Conservation (phyloP, 768 basidiomycete species). For the Tricholoma flavovirens region DNA sequence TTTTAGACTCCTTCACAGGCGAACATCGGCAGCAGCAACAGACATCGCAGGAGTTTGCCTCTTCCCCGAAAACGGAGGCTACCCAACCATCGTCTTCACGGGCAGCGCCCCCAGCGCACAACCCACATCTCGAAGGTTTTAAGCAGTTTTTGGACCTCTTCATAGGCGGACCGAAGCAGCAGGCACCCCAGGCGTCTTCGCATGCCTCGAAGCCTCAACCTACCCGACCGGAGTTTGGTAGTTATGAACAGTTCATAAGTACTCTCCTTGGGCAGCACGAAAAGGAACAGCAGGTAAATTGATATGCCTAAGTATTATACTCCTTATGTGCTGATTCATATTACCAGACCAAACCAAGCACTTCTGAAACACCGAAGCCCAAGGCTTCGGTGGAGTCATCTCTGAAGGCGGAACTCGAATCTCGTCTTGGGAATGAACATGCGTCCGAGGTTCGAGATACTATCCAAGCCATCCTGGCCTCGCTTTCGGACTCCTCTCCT, state of each 20-base stretch:
- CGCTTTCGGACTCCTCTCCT: slow-evolving; percentile 20
- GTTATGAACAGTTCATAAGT: neutral
- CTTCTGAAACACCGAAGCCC: slow-evolving; percentile 4
- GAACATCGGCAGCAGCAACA: neutral
- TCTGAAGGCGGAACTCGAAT: slow-evolving; percentile 27
- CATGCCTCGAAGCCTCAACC: neutral
- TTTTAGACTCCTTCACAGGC: neutral
- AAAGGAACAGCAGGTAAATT: neutral
- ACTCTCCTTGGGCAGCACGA: neutral
- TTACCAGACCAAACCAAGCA: neutral
- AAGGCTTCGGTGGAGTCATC: slow-evolving; percentile 1
- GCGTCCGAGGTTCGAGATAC: slow-evolving; percentile 33
- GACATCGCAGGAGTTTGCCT: neutral
- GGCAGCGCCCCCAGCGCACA: neutral
- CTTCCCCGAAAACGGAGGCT: neutral
- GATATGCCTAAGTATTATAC: neutral
- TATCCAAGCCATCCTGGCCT: slow-evolving; percentile 34
- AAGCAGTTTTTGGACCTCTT: slow-evolving; percentile 10
- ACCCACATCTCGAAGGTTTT: slow-evolving; percentile 2
- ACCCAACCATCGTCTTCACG: neutral
- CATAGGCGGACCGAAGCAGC: slow-evolving; percentile 4
- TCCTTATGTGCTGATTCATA: neutral
- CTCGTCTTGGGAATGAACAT: slow-evolving; percentile 25
- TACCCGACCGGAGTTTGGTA: neutral
- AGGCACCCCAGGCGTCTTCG: neutral